phyloP scores from a whole-genome alignment of 148 eudicot genomes.

The Cornus suecica region DNA sequence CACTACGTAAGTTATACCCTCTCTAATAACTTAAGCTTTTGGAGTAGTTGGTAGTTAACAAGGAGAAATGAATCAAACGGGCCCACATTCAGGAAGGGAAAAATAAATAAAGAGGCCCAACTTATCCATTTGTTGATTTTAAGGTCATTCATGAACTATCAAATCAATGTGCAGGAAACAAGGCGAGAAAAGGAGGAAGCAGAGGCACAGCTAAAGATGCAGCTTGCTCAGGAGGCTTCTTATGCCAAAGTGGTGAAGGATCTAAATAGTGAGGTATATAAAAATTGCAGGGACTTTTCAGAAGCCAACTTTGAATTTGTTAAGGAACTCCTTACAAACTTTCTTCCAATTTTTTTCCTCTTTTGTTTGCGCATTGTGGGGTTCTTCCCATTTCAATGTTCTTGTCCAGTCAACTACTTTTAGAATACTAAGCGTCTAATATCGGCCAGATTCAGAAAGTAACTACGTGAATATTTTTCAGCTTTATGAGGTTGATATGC shows the following conservation, averaged over 20 bases:
- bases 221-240: conserved; percentile 69
- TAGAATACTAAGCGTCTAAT: not conserved
- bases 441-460: too few species aligned
- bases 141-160: not conserved
- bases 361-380: not conserved
- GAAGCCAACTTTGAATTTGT: not conserved
- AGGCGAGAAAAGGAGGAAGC: conserved; percentile 68
- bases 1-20: too few species aligned
- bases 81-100: too few species aligned
- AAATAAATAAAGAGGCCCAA: too few species aligned
- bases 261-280: conserved; percentile 62
- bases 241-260: conserved; percentile 70
- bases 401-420: not conserved
- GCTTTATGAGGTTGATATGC: conserved; percentile 60
- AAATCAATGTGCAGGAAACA: conserved; percentile 45
- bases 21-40: too few species aligned
- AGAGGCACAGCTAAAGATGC: conserved; percentile 48
- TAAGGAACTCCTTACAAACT: not conserved
- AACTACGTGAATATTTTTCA: conserved; percentile 24
- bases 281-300: not conserved
- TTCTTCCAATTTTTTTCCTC: too few species aligned
- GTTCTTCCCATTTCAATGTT: not conserved
- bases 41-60: too few species aligned
- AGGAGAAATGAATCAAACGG: too few species aligned
- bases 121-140: not conserved